phyloP scores from a whole-genome alignment of 2,329 filamentous ascomycete genomes.

The Podosphaera xanthii region DNA sequence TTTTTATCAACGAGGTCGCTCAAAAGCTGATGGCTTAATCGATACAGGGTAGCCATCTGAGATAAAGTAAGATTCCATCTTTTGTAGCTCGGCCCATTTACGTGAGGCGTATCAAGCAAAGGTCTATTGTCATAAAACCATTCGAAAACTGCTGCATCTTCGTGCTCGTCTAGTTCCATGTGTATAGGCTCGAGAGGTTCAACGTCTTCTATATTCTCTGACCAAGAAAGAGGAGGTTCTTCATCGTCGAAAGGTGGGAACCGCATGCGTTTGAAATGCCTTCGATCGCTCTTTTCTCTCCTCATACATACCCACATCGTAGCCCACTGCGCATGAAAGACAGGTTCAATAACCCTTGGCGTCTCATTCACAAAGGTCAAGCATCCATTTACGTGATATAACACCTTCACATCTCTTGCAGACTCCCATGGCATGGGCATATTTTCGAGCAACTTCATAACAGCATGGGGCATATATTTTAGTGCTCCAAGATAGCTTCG shows the following conservation, averaged over 20 bases:
- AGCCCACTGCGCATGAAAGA: conserved; percentile 96
- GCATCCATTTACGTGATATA: conserved; percentile 96
- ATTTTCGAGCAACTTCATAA: conserved; percentile 90
- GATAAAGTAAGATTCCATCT: conserved; percentile 79
- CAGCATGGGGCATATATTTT: conserved; percentile 98
- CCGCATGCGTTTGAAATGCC: conserved; percentile 96
- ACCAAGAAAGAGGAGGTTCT: conserved; percentile 91
- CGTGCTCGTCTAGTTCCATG: conserved; percentile 88
- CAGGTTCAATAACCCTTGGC: conserved; percentile 86
- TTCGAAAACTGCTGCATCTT: conserved; percentile 76
- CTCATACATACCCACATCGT: conserved; percentile 99
- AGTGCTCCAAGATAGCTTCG: conserved; percentile 88
- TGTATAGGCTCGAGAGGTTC: conserved; percentile 94
- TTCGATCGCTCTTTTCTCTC: conserved; percentile 84
- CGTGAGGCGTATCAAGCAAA: conserved; percentile 72
- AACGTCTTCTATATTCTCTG: conserved; percentile 96
- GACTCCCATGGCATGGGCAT: conserved; percentile 99
- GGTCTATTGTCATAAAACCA: conserved; percentile 97
- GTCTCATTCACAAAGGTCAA: conserved; percentile 92
- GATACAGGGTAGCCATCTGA: conserved; percentile 90
- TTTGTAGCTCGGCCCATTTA: conserved; percentile 94
- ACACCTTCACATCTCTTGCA: conserved; percentile 81
- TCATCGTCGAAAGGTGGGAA: conserved; percentile 98
- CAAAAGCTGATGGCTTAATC: conserved; percentile 70
- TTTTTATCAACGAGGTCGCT: conserved; percentile 90